Conservation (phyloP, 2,329 filamentous ascomycete genomes). For the Epichloe hybrida region DNA sequence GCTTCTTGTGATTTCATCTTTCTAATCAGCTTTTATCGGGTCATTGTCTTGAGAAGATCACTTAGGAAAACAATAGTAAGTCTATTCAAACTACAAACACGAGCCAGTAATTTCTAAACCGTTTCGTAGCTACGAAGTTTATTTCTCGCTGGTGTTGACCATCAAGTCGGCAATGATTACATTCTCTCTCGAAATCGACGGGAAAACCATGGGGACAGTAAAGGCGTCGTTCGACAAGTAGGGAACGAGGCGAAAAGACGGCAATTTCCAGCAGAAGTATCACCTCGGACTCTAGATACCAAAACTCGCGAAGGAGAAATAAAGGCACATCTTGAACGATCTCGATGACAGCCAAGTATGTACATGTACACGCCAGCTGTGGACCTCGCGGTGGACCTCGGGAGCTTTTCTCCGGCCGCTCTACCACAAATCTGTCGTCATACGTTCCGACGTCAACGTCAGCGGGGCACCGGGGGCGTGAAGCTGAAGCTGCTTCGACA, state of each 20-base stretch:
- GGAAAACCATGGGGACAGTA: neutral
- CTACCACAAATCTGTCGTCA: neutral
- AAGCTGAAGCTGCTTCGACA: neutral
- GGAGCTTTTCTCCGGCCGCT: neutral
- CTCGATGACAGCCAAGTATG: neutral
- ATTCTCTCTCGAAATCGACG: conserved; percentile 1
- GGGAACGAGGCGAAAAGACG: too few relatives aligned
- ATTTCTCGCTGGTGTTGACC: neutral
- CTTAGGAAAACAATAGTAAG: too few relatives aligned
- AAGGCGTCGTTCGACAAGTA: neutral
- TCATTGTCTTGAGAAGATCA: too few relatives aligned
- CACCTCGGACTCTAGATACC: too few relatives aligned
- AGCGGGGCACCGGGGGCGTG: too few relatives aligned
- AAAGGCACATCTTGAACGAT: neutral
- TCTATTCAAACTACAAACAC: too few relatives aligned
- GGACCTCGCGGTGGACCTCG: neutral
- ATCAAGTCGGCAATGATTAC: conserved; percentile 3
- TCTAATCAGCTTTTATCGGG: too few relatives aligned
- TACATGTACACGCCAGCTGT: neutral
- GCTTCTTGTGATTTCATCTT: too few relatives aligned
- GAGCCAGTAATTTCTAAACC: too few relatives aligned
- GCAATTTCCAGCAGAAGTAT: too few relatives aligned
- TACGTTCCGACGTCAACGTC: neutral
- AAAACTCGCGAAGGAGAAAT: too few relatives aligned
- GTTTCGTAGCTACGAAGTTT: neutral